Percentiles rank a stretch among this genome's conserved stretches.
Evolutionary conservation across 129 eudicot species (phyloP).

Genomic region (Sambucus nigra): DNA sequence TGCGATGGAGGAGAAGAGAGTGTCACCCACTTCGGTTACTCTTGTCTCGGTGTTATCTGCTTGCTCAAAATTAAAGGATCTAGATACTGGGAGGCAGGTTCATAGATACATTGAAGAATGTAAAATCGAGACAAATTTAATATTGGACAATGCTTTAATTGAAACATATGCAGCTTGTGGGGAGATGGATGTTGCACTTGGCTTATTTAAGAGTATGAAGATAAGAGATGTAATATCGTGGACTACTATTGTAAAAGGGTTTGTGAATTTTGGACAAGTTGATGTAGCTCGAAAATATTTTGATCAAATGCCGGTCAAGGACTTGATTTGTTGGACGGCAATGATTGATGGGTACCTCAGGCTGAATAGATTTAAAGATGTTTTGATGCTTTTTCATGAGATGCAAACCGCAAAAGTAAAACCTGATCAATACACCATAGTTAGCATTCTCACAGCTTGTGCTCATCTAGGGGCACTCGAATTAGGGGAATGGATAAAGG

Average conservation of each 20-base stretch:
- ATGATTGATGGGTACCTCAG: conserved; percentile 42
- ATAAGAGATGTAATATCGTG: conserved; percentile 32
- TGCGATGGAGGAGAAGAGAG: conserved; percentile 29
- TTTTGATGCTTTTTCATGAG: conserved; percentile 31
- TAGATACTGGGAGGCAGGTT: conserved; percentile 12
- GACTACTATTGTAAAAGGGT: conserved; percentile 37
- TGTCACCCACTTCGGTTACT: conserved; percentile 33
- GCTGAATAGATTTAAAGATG: conserved; percentile 31
- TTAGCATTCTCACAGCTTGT: conserved; percentile 46
- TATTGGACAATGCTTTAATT: conserved; percentile 34
- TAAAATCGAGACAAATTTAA: conserved; percentile 22
- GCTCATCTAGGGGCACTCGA: conserved; percentile 43
- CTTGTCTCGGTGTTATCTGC: conserved; percentile 40
- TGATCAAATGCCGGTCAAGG: conserved; percentile 41
- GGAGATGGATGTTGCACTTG: conserved; percentile 27
- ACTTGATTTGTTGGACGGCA: conserved; percentile 44
- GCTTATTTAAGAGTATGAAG: conserved; percentile 28
- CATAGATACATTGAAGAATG: conserved; percentile 23
- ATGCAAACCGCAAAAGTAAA: conserved; percentile 35
- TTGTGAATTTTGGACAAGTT: conserved; percentile 28
- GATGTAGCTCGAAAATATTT: conserved; percentile 36
- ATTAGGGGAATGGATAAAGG: conserved; percentile 41
- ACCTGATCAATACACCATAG: conserved; percentile 45
- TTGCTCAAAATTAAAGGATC: conserved; percentile 38
- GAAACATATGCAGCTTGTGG: conserved; percentile 36